These are phyloP conservation scores for Musa beccarii DNA, from an alignment of 176 grass and related monocot species.

Conservation along the genomic window DNA sequence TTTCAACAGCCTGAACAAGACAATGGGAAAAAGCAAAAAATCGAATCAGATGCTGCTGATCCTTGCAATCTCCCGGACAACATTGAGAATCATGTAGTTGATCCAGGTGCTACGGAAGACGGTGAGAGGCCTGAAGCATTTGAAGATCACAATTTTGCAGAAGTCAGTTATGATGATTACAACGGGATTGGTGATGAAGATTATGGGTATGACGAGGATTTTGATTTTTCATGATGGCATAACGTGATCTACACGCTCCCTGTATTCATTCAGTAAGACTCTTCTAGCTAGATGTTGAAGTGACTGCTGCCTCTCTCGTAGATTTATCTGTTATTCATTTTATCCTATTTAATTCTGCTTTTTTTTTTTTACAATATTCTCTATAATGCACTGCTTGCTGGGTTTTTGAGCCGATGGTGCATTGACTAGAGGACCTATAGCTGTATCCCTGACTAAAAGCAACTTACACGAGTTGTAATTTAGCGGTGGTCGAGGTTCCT, in stretches of 20 bases:
- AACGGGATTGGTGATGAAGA: slow-evolving; percentile 1
- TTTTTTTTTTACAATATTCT: too few species aligned
- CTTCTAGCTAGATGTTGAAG: too few species aligned
- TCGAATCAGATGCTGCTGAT: neutral
- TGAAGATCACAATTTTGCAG: neutral
- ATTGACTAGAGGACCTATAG: too few species aligned
- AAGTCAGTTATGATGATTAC: slow-evolving; percentile 6
- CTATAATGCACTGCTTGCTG: too few species aligned
- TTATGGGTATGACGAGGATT: neutral
- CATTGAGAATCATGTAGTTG: neutral
- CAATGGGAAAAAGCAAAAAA: slow-evolving; percentile 5
- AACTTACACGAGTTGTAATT: too few species aligned
- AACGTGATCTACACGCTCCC: neutral
- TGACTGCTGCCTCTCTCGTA: too few species aligned
- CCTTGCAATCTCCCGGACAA: neutral
- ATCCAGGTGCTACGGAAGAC: neutral
- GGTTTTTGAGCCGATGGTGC: too few species aligned
- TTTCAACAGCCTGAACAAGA: slow-evolving; percentile 1
- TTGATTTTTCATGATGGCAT: neutral
- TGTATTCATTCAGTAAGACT: too few species aligned
- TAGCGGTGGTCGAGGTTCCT: too few species aligned
- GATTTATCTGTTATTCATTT: too few species aligned
- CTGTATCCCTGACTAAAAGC: too few species aligned
- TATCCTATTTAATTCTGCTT: too few species aligned
- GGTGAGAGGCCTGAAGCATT: neutral